Percentiles rank a stretch among this genome's conserved stretches.
phyloP scores from a whole-genome alignment of 2,329 filamentous ascomycete genomes.

The Colletotrichum incanum region DNA sequence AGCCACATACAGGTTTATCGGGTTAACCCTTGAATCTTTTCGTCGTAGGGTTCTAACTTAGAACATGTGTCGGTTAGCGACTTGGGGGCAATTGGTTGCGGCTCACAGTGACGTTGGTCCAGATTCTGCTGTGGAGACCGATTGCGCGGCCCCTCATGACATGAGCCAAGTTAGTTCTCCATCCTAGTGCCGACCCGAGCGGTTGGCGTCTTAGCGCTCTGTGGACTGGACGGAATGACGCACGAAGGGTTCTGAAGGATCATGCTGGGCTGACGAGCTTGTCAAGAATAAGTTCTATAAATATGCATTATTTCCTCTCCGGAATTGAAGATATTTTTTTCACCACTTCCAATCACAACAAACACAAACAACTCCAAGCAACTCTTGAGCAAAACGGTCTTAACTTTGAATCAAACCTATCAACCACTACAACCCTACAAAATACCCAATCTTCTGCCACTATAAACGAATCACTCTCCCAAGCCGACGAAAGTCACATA shows the following conservation, averaged over 20 bases:
- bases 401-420: neutral
- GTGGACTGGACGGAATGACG: constrained; percentile 35
- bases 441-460: too few species aligned
- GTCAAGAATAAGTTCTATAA: constrained; percentile 4
- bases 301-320: neutral
- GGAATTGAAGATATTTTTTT: fast-evolving
- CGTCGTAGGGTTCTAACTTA: neutral
- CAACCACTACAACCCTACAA: neutral
- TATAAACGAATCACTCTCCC: too few species aligned
- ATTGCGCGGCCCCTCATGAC: constrained; percentile 40
- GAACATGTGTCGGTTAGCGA: constrained; percentile 4
- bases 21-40: constrained; percentile 7
- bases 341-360: neutral
- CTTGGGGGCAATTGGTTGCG: constrained; percentile 12
- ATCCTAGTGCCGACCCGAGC: constrained; percentile 22
- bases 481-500: neutral
- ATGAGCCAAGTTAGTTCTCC: constrained; percentile 30
- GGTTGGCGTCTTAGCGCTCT: constrained; percentile 29
- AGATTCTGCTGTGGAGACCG: constrained; percentile 22
- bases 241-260: constrained; percentile 24
- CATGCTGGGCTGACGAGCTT: constrained; percentile 10
- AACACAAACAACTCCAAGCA: neutral
- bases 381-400: neutral
- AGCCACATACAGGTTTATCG: constrained; percentile 20
- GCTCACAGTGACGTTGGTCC: constrained; percentile 35